These are phyloP conservation scores for Dipodascopsis uninucleata DNA, from an alignment of 805 yeast genomes.

Conservation along the genomic window DNA sequence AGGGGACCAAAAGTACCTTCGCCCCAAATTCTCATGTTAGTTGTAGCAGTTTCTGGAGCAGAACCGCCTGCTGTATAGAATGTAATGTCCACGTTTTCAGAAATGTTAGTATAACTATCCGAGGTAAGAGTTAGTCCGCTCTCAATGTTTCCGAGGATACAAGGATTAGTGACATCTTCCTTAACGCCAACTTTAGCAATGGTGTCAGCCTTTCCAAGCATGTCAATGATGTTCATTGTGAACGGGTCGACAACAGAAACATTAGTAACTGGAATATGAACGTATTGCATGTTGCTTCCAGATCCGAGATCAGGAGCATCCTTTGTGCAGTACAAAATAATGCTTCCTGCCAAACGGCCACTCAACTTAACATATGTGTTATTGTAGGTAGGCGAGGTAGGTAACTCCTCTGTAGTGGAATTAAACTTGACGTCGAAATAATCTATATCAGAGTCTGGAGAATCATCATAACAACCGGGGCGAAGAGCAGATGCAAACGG, in stretches of 20 bases:
- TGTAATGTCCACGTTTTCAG: conserved; percentile 11
- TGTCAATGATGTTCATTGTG: conserved; percentile 7
- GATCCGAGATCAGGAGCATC: conserved; percentile 7
- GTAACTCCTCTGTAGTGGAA: not conserved
- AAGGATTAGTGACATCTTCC: conserved; percentile 9
- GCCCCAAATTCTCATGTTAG: conserved; percentile 3
- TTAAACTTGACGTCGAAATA: conserved; percentile 13
- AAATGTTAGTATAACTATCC: conserved; percentile 1
- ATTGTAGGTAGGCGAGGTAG: conserved; percentile 8
- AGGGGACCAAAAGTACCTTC: conserved; percentile 9
- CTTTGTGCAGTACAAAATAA: conserved; percentile 11
- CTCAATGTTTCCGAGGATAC: conserved; percentile 13
- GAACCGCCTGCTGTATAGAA: conserved; percentile 8
- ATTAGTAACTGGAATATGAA: conserved; percentile 10
- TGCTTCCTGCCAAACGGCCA: conserved; percentile 4
- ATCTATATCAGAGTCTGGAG: conserved; percentile 6
- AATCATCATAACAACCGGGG: conserved; percentile 10
- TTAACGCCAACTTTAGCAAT: conserved; percentile 10
- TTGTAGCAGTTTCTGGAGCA: not conserved
- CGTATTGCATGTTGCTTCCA: not conserved
- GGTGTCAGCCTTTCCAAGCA: conserved; percentile 12
- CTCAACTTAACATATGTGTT: conserved; percentile 5
- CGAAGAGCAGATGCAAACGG: conserved; percentile 1
- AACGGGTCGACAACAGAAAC: conserved; percentile 9
- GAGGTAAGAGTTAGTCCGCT: conserved; percentile 7